phyloP scores from a whole-genome alignment of 2,329 filamentous ascomycete genomes.

The Phialocephala sp. region DNA sequence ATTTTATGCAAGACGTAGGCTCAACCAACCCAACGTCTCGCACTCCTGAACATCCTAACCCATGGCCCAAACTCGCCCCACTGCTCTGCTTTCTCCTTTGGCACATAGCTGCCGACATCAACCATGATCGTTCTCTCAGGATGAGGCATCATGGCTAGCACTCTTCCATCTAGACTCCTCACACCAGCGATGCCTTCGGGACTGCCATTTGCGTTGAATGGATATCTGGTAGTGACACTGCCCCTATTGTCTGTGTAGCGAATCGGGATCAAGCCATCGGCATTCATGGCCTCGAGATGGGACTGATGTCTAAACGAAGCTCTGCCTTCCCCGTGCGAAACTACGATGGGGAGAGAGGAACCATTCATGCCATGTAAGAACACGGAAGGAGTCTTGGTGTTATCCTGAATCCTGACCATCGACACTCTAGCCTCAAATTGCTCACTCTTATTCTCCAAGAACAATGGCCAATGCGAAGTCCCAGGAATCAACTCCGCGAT shows the following conservation, averaged over 20 bases:
- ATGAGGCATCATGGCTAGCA: conserved; percentile 77
- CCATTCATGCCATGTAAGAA: conserved; percentile 91
- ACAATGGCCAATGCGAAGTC: conserved; percentile 82
- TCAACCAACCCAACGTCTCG: conserved; percentile 66
- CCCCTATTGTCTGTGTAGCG: conserved; percentile 86
- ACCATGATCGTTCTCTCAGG: conserved; percentile 72
- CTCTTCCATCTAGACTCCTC: conserved; percentile 67
- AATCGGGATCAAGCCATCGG: conserved; percentile 74
- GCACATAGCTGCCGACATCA: conserved; percentile 70
- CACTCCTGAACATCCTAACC: conserved; percentile 74
- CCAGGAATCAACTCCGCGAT: conserved; percentile 86
- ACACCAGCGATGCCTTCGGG: conserved; percentile 73
- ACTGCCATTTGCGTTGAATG: conserved; percentile 82
- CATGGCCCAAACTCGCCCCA: conserved; percentile 77
- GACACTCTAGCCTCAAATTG: conserved; percentile 89
- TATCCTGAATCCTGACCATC: conserved; percentile 81
- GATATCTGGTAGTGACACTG: conserved; percentile 79
- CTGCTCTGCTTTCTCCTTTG: conserved; percentile 57
- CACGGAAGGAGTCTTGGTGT: conserved; percentile 67
- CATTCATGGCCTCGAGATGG: conserved; percentile 60
- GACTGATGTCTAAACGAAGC: conserved; percentile 69
- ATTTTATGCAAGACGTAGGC: not conserved
- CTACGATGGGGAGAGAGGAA: conserved; percentile 81
- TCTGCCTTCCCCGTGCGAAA: conserved; percentile 90
- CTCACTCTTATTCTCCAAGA: conserved; percentile 82